A percentile compares a stretch with the other conserved stretches of the same genome.
phyloP scores from a whole-genome alignment of 352 stramenopile species.

The Aphanomyces euteiches region DNA sequence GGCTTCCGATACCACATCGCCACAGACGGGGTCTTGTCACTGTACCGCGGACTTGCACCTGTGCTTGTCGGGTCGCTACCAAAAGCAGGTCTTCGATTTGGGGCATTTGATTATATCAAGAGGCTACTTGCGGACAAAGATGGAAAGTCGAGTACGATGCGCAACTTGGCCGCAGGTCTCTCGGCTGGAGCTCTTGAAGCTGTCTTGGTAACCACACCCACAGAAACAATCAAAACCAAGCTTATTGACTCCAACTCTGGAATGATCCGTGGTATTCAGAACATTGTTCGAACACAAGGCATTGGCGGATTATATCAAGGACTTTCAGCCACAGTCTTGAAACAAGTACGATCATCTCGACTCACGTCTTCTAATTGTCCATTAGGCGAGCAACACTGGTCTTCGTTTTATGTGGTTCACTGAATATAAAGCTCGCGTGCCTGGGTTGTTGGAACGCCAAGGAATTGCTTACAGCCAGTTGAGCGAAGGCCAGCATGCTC shows the following conservation, averaged over 20 bases:
- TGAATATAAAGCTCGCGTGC: conserved; percentile 87
- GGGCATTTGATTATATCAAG: conserved; percentile 91
- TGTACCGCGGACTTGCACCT: conserved; percentile 92
- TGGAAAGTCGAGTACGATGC: conserved; percentile 84
- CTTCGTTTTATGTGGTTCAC: conserved; percentile 97
- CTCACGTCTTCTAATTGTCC: conserved; percentile 25
- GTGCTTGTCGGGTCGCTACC: conserved; percentile 93
- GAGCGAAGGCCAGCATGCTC: conserved; percentile 57
- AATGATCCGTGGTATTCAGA: conserved; percentile 86
- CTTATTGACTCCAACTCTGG: conserved; percentile 95
- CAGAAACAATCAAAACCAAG: conserved; percentile 97
- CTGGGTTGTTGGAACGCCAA: conserved; percentile 49
- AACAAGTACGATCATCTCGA: conserved; percentile 63
- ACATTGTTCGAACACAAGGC: conserved; percentile 90
- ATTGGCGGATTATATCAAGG: conserved; percentile 91
- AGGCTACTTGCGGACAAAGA: conserved; percentile 77
- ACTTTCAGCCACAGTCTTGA: conserved; percentile 91
- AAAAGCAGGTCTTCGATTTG: conserved; percentile 96
- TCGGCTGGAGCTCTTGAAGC: conserved; percentile 88
- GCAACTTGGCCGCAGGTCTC: conserved; percentile 92
- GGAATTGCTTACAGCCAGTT: conserved; percentile 76
- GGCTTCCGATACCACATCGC: conserved; percentile 72
- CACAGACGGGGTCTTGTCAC: conserved; percentile 59
- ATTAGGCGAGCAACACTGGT: conserved; percentile 90
- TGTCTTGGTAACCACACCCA: conserved; percentile 93